Evolutionary conservation across 352 stramenopile genomes (phyloP).

Genomic region (Phytopythium boreale): DNA sequence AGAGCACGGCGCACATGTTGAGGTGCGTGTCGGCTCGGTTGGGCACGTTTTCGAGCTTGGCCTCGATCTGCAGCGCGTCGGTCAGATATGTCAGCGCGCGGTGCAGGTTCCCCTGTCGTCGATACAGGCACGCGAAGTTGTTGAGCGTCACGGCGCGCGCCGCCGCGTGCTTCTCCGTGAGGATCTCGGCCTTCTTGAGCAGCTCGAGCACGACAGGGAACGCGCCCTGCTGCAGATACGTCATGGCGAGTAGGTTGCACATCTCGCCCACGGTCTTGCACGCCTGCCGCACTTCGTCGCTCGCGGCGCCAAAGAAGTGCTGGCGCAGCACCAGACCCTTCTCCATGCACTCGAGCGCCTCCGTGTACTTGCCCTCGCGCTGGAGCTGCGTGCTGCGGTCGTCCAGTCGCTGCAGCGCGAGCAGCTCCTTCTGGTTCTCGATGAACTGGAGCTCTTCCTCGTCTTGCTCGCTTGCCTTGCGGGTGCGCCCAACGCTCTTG

Average conservation of each 20-base stretch:
- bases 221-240: constrained; percentile 93
- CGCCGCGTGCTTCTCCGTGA: constrained; percentile 84
- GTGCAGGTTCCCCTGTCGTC: constrained; percentile 88
- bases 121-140: constrained; percentile 94
- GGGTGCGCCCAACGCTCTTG: too few relatives aligned
- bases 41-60: constrained; percentile 73
- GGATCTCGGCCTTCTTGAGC: constrained; percentile 93
- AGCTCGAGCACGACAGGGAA: constrained; percentile 91
- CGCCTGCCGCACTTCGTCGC: constrained; percentile 84
- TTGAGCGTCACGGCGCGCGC: constrained; percentile 92
- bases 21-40: constrained; percentile 94
- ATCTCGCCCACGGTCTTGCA: constrained; percentile 94
- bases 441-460: constrained; percentile 50
- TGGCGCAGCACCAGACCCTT: constrained; percentile 90
- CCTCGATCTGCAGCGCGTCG: constrained; percentile 91
- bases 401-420: constrained; percentile 88
- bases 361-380: constrained; percentile 89
- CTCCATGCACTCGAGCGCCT: constrained; percentile 94
- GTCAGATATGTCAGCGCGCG: constrained; percentile 91
- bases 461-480: constrained; percentile 10
- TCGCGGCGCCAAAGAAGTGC: constrained; percentile 92
- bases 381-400: constrained; percentile 90
- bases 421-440: constrained; percentile 82
- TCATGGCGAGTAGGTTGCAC: constrained; percentile 95
- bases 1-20: constrained; percentile 94